A percentile compares a stretch with the other conserved stretches of the same genome.
These are phyloP conservation scores for Coemansia sp. DNA, from an alignment of 192 early-diverging fungal species.

Conservation along the genomic window DNA sequence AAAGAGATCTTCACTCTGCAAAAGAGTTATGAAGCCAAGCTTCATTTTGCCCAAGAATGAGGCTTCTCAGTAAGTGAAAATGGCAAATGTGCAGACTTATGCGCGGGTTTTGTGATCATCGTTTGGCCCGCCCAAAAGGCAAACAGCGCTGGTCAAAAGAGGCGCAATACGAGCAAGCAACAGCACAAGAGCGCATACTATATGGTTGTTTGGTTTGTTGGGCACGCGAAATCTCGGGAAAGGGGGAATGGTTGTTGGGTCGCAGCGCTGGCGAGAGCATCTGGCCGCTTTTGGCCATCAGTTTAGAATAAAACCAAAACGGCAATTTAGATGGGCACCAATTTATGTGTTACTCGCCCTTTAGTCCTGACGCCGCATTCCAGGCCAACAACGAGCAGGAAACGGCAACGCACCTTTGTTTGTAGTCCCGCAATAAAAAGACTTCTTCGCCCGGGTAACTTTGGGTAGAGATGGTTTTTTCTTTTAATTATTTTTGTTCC, in stretches of 20 bases:
- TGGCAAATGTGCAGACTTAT: constrained; percentile 3
- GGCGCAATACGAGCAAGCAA: neutral
- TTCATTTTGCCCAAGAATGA: neutral
- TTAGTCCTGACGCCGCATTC: constrained; percentile 8
- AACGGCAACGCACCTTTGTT: neutral
- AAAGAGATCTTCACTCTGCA: neutral
- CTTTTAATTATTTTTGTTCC: constrained; percentile 3
- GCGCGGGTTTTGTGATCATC: constrained; percentile 3
- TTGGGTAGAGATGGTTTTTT: neutral
- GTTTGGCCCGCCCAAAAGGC: neutral
- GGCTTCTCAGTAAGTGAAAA: constrained; percentile 5
- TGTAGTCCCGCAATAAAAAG: constrained; percentile 7
- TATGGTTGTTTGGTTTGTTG: constrained; percentile 1
- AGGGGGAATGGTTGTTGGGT: constrained; percentile 1
- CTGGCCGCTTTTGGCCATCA: constrained; percentile 1
- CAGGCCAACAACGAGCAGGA: constrained; percentile 5
- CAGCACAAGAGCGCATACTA: constrained; percentile 1
- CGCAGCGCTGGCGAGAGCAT: constrained; percentile 6
- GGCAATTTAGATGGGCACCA: neutral
- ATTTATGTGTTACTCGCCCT: constrained; percentile 2
- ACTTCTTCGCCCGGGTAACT: neutral
- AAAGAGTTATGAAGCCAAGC: neutral
- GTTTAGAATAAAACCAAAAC: neutral
- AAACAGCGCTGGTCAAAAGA: neutral
- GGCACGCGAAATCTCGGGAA: constrained; percentile 1